Percentiles rank a stretch among this genome's conserved stretches.
These are phyloP conservation scores for Gryganskiella cystojenkinii DNA, from an alignment of 192 early-diverging fungal species.

Conservation along the genomic window DNA sequence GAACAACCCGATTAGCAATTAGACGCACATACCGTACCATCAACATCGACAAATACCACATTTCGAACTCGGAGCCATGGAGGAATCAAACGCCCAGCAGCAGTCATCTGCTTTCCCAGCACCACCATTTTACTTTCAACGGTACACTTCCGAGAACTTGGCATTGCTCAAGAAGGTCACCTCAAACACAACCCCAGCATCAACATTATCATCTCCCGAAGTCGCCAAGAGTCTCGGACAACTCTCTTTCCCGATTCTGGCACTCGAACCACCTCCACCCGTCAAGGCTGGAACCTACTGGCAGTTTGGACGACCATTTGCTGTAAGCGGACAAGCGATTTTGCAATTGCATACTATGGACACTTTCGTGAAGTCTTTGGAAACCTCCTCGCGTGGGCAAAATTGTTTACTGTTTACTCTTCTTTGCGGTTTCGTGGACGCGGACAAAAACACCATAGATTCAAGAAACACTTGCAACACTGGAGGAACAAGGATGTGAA, in stretches of 20 bases:
- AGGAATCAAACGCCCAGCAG: slow-evolving; percentile 39
- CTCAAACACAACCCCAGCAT: slow-evolving; percentile 15
- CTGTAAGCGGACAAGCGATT: slow-evolving; percentile 48
- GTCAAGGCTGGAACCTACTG: slow-evolving; percentile 63
- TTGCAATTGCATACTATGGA: neutral
- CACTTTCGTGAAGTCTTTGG: too few species aligned
- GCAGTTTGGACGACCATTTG: slow-evolving; percentile 78
- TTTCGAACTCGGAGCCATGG: slow-evolving; percentile 19
- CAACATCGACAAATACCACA: neutral
- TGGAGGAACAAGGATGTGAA: slow-evolving; percentile 69
- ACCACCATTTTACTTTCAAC: slow-evolving; percentile 73
- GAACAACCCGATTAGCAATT: too few species aligned
- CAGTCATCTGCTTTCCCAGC: slow-evolving; percentile 67
- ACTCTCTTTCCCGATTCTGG: slow-evolving; percentile 56
- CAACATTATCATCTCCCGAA: slow-evolving; percentile 29
- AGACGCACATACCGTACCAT: neutral
- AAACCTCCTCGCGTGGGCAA: too few species aligned
- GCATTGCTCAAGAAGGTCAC: slow-evolving; percentile 35
- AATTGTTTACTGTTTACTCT: too few species aligned
- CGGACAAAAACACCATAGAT: too few species aligned
- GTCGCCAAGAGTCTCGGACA: slow-evolving; percentile 32
- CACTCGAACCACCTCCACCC: slow-evolving; percentile 67
- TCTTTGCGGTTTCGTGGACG: too few species aligned
- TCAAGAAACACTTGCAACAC: slow-evolving; percentile 63
- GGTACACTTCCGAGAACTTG: slow-evolving; percentile 74